Percentiles rank a stretch among this genome's conserved stretches.
Evolutionary conservation across 2,329 filamentous ascomycete species (phyloP).

Genomic region (Diplodia corticola): DNA sequence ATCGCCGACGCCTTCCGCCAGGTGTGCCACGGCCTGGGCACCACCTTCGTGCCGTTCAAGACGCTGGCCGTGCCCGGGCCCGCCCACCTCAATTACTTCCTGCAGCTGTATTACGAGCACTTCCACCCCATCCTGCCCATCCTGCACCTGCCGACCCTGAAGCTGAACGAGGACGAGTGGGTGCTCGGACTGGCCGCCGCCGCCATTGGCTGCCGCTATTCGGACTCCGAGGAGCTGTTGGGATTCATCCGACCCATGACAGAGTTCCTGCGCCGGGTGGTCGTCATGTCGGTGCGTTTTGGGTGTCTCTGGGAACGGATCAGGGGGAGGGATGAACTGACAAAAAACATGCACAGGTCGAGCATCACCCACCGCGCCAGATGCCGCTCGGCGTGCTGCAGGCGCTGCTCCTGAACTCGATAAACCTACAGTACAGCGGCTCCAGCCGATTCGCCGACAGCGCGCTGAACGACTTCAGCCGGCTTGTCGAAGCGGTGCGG

Average conservation of each 20-base stretch:
- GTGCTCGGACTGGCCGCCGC: background rate
- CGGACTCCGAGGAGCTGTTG: slow-evolving; percentile 8
- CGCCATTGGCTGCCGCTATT: slow-evolving; percentile 2
- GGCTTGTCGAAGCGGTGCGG: slow-evolving; percentile 3
- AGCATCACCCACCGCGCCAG: slow-evolving; percentile 9
- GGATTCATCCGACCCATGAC: background rate
- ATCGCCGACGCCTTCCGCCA: slow-evolving; percentile 2
- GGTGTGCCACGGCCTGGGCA: slow-evolving; percentile 1
- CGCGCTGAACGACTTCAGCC: slow-evolving; percentile 1
- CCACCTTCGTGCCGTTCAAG: slow-evolving; percentile 7
- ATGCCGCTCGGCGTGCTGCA: slow-evolving; percentile 10
- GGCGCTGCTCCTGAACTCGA: background rate
- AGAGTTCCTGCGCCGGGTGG: slow-evolving; percentile 16
- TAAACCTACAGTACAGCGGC: slow-evolving; percentile 15
- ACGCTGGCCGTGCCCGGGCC: background rate
- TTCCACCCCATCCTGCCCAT: slow-evolving; percentile 19
- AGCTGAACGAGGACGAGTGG: slow-evolving; percentile 10
- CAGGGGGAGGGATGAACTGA: background rate
- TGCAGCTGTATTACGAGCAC: slow-evolving; percentile 19
- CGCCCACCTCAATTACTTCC: slow-evolving; percentile 15
- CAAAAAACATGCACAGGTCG: background rate
- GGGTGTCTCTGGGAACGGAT: too few relatives aligned
- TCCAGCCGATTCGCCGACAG: background rate
- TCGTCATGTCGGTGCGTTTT: slow-evolving; percentile 8
- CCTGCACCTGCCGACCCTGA: slow-evolving; percentile 6